Percentiles rank a stretch among this genome's conserved stretches.
Conservation (phyloP, 1,284 basidiomycete species). For the Pyrrhoderma lamaoense region DNA sequence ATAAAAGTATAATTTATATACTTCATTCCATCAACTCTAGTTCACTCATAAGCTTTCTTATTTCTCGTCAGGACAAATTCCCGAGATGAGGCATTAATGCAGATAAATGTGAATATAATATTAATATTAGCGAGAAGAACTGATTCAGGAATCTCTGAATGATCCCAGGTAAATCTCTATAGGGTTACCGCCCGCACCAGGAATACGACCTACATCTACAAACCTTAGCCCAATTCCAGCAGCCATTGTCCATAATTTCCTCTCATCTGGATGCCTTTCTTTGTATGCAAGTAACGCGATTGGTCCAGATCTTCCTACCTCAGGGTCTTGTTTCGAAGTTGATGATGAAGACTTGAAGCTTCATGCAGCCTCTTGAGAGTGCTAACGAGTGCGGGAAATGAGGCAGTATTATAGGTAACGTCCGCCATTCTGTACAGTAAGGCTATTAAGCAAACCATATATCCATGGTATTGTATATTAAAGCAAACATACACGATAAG, state of each 20-base stretch:
- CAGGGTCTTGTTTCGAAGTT: constrained; percentile 14
- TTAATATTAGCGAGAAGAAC: too few relatives aligned
- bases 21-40: too few relatives aligned
- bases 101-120: too few relatives aligned
- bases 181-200: constrained; percentile 48
- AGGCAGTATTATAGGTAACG: constrained; percentile 82
- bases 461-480: background rate
- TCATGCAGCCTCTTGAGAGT: constrained; percentile 41
- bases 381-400: constrained; percentile 62
- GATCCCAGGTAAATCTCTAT: constrained; percentile 67
- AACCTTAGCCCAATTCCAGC: constrained; percentile 44
- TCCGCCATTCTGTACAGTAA: constrained; percentile 66
- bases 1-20: too few relatives aligned
- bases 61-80: too few relatives aligned
- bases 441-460: background rate
- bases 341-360: constrained; percentile 24
- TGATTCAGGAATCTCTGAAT: constrained; percentile 8
- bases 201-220: constrained; percentile 43
- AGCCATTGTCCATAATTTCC: constrained; percentile 63
- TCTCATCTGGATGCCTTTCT: constrained; percentile 67
- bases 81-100: too few relatives aligned
- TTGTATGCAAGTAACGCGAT: constrained; percentile 73
- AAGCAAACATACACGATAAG: constrained; percentile 41
- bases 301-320: background rate
- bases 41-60: too few relatives aligned